Base-by-base conservation (phyloP, 495 filamentous ascomycete genomes). In the Hypoxylon trugodes region DNA sequence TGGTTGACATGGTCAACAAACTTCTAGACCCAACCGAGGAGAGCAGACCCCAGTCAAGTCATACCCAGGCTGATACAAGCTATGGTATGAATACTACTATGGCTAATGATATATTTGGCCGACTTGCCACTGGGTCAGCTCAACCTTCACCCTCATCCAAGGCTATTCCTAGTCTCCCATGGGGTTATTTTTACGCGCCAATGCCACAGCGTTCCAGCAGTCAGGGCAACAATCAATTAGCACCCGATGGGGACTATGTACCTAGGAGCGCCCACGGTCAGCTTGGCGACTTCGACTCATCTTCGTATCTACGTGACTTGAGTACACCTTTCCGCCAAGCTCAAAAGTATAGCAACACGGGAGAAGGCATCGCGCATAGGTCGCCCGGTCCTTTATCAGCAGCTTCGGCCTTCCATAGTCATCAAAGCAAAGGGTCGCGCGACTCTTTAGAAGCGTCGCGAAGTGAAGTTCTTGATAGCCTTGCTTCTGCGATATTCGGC, bases 71-170 rank as follows among this genome's bases (percentile, higher is more conserved):
- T 7, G 70, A 77, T 15, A 62, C 67, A 18, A 74, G 60, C 15
- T 79, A 78, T 26, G 77, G 76, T 9, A 79, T 79, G 74, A 69
- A 72, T 47, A 77, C 77, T 2, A 56, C 68, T 16, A 76, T 69
- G 6, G 72, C 76, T 6, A 69, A 73, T 10, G 73, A 78, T 25
- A 66, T 74, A 2, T 75, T 75, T 45, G 74, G 69, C 16, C 63
- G 41, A 41, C 40, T 61, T 45, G 63, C 40, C 1, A 43, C 57
- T 1, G 58, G 64, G 33, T 65, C 61, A 12, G 45, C 66, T 8
- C 72, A 77, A 6, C 73, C 71, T 6, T 79, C 79, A 10, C 71
- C 77, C 6, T 73, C 54, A 2, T 68, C 69, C 0, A 80, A 76
- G 58, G 18, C 71, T 4, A 77, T 79, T 10, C 77, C 76, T 2